Conservation (phyloP, 2,329 filamentous ascomycete species). For the Harringtonia lauricola region DNA sequence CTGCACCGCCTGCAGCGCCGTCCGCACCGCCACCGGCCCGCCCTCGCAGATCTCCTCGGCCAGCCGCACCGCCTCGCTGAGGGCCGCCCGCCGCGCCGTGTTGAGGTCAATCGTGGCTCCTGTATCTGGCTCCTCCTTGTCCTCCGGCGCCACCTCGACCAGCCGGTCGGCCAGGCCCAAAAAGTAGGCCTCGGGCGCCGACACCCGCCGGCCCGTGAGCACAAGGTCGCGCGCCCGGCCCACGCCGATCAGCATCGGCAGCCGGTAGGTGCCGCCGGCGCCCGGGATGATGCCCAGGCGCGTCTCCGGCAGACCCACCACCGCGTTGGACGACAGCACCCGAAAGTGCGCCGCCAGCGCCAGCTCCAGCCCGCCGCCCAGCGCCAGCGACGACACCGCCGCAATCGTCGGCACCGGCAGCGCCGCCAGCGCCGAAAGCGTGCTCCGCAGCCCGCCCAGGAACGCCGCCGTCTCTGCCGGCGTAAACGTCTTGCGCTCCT, state of each 20-base stretch:
- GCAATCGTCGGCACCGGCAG: slow-evolving; percentile 86
- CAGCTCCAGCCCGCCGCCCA: slow-evolving; percentile 89
- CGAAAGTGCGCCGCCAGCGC: slow-evolving; percentile 84
- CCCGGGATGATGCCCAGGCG: slow-evolving; percentile 89
- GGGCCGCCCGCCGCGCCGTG: slow-evolving; percentile 53
- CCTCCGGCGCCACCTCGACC: slow-evolving; percentile 53
- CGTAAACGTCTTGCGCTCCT: slow-evolving; percentile 70
- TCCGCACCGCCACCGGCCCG: slow-evolving; percentile 71
- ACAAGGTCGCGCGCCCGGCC: slow-evolving; percentile 80
- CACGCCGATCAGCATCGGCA: slow-evolving; percentile 71
- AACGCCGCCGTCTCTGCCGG: slow-evolving; percentile 74
- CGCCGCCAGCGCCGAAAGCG: slow-evolving; percentile 59
- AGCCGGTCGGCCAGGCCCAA: slow-evolving; percentile 83
- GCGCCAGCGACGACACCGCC: slow-evolving; percentile 72
- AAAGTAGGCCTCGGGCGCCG: slow-evolving; percentile 79
- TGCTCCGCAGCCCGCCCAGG: slow-evolving; percentile 62
- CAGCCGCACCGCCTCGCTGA: slow-evolving; percentile 66
- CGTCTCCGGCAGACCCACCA: slow-evolving; percentile 81
- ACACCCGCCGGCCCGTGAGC: slow-evolving; percentile 77
- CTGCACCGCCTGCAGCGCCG: slow-evolving; percentile 68
- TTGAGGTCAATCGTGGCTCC: slow-evolving; percentile 34
- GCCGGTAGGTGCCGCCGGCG: slow-evolving; percentile 81
- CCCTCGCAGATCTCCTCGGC: slow-evolving; percentile 74
- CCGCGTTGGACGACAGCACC: slow-evolving; percentile 68
- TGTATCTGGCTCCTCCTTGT: slow-evolving; percentile 25